Evolutionary conservation across 2,329 filamentous ascomycete genomes (phyloP).

Genomic region (Neofusicoccum umdonicola): DNA sequence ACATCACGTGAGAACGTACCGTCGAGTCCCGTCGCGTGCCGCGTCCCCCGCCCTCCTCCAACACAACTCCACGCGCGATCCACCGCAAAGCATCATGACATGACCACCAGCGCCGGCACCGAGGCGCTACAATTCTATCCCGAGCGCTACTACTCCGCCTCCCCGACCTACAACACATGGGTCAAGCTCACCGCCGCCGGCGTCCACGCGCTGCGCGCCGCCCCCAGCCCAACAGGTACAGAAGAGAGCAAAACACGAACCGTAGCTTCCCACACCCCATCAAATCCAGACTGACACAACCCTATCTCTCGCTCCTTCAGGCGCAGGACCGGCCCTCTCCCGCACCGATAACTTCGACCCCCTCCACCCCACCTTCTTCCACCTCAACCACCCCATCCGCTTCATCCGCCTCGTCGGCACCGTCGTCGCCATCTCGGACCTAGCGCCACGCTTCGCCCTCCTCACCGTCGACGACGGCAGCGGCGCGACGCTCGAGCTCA

Average conservation of each 20-base stretch:
- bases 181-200: conserved; percentile 59
- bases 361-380: conserved; percentile 45
- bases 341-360: background rate
- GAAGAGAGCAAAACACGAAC: no score
- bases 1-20: background rate
- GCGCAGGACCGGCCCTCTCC: background rate
- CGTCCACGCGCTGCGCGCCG: conserved; percentile 51
- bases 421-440: conserved; percentile 45
- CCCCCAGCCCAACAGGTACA: conserved; percentile 51
- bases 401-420: conserved; percentile 47
- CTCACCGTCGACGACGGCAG: conserved; percentile 62
- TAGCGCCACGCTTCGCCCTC: conserved; percentile 41
- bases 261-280: background rate
- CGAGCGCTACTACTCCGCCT: conserved; percentile 58
- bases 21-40: background rate
- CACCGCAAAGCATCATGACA: conserved; percentile 29
- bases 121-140: conserved; percentile 48
- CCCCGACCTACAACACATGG: conserved; percentile 62
- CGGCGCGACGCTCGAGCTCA: conserved; percentile 57
- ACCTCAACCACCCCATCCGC: conserved; percentile 54
- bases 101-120: conserved; percentile 29
- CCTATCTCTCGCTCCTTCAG: background rate
- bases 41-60: background rate
- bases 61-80: background rate
- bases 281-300: background rate